Evolutionary conservation across 371 early-diverging fungal genomes (phyloP).

Genomic region (Haplosporangium sp.): DNA sequence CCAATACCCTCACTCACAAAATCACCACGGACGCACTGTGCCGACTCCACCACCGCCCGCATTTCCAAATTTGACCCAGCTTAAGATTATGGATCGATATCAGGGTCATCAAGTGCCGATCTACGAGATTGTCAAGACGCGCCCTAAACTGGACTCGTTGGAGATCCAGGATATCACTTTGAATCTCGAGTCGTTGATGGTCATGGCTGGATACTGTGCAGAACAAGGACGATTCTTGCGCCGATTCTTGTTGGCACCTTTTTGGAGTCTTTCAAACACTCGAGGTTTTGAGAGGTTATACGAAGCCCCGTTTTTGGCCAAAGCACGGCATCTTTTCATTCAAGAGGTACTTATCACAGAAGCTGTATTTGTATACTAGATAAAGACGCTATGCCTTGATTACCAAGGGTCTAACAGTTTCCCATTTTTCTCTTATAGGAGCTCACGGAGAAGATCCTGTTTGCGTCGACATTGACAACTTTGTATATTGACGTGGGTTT

Average conservation of each 20-base stretch:
- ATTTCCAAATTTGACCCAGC: conserved; percentile 21
- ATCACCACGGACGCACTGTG: not conserved
- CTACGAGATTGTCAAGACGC: conserved; percentile 18
- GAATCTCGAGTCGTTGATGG: conserved; percentile 25
- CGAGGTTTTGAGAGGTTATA: conserved; percentile 17
- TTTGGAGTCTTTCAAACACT: conserved; percentile 16
- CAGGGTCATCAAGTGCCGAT: conserved; percentile 27
- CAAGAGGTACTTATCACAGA: conserved; percentile 29
- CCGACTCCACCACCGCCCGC: conserved; percentile 1
- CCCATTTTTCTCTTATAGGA: conserved; percentile 5
- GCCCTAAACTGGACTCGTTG: conserved; percentile 19
- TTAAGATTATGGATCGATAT: conserved; percentile 28
- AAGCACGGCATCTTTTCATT: conserved; percentile 30
- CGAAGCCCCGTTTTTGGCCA: conserved; percentile 23
- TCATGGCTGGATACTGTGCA: conserved; percentile 12
- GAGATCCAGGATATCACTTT: conserved; percentile 29
- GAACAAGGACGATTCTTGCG: conserved; percentile 15
- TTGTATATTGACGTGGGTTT: conserved; percentile 32
- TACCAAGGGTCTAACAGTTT: not conserved
- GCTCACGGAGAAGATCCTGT: conserved; percentile 10
- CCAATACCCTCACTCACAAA: not conserved
- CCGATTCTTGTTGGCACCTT: conserved; percentile 17
- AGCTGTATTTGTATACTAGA: not conserved
- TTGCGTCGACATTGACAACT: conserved; percentile 30
- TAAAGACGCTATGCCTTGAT: not conserved